phyloP scores from a whole-genome alignment of 768 basidiomycete species.

The Termitomyces sp. region DNA sequence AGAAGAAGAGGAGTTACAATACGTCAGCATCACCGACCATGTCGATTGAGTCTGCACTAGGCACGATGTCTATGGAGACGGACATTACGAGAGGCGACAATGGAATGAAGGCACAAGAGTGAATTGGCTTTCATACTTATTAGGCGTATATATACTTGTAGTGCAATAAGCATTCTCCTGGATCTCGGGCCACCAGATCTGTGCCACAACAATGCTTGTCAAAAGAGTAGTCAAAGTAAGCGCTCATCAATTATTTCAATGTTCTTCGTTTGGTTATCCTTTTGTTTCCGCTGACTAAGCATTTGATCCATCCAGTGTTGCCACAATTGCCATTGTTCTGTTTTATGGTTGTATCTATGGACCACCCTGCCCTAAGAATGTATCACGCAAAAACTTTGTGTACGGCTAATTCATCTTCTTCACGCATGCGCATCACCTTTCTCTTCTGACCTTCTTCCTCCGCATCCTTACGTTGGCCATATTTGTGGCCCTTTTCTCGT shows the following conservation, averaged over 20 bases:
- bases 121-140: constrained; percentile 10
- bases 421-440: constrained; percentile 57
- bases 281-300: constrained; percentile 21
- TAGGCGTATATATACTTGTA: constrained; percentile 18
- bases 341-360: not conserved
- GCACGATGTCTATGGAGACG: constrained; percentile 60
- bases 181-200: constrained; percentile 1
- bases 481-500: constrained; percentile 76
- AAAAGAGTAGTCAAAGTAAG: not conserved
- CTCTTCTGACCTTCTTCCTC: constrained; percentile 63
- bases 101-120: constrained; percentile 15
- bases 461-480: constrained; percentile 77
- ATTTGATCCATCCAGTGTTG: not conserved
- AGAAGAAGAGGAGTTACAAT: constrained; percentile 41
- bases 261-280: constrained; percentile 19
- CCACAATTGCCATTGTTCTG: constrained; percentile 14
- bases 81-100: constrained; percentile 46
- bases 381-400: constrained; percentile 87
- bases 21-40: constrained; percentile 69
- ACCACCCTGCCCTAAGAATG: constrained; percentile 5
- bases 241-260: constrained; percentile 3
- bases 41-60: constrained; percentile 52
- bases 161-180: constrained; percentile 15
- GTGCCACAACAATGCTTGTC: constrained; percentile 8
- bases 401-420: constrained; percentile 80